These are phyloP conservation scores for Yamadazyma trypodendri DNA, from an alignment of 1,139 yeast species.

Conservation along the genomic window DNA sequence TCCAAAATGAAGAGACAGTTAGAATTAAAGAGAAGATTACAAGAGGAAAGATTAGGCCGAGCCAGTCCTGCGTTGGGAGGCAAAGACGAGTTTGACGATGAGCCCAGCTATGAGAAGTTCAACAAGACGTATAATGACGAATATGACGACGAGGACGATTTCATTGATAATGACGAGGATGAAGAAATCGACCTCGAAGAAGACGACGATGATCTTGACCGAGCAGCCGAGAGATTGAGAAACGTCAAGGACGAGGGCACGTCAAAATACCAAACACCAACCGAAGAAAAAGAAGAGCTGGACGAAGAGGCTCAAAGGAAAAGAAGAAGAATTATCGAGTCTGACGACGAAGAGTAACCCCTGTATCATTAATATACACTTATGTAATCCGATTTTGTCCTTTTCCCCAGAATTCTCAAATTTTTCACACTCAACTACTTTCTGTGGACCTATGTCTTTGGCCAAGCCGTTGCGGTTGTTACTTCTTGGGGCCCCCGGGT, in stretches of 20 bases:
- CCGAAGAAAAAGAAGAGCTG: conserved; percentile 20
- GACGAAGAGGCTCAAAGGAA: conserved; percentile 24
- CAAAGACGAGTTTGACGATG: conserved; percentile 21
- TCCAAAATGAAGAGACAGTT: conserved; percentile 69
- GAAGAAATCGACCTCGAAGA: conserved; percentile 57
- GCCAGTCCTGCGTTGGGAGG: conserved; percentile 22
- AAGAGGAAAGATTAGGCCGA: conserved; percentile 42
- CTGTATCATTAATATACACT: no score
- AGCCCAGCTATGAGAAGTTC: conserved; percentile 41
- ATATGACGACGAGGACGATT: conserved; percentile 46
- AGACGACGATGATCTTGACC: conserved; percentile 60
- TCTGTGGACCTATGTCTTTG: conserved; percentile 1
- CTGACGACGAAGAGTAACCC: conserved; percentile 43
- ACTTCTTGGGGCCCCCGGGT: conserved; percentile 88
- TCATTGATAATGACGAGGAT: conserved; percentile 44
- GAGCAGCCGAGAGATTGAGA: conserved; percentile 62
- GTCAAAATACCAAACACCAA: conserved; percentile 42
- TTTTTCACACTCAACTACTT: not conserved
- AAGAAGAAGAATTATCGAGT: conserved; percentile 45
- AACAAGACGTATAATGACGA: conserved; percentile 44
- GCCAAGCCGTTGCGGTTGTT: conserved; percentile 59
- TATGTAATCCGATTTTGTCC: no score
- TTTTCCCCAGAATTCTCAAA: conserved; percentile 1
- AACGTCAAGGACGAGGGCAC: conserved; percentile 60
- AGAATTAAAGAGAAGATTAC: conserved; percentile 50